Percentiles rank a stretch among this genome's conserved stretches.
Conservation (phyloP, 2,329 filamentous ascomycete species). For the Penicillium sp. region DNA sequence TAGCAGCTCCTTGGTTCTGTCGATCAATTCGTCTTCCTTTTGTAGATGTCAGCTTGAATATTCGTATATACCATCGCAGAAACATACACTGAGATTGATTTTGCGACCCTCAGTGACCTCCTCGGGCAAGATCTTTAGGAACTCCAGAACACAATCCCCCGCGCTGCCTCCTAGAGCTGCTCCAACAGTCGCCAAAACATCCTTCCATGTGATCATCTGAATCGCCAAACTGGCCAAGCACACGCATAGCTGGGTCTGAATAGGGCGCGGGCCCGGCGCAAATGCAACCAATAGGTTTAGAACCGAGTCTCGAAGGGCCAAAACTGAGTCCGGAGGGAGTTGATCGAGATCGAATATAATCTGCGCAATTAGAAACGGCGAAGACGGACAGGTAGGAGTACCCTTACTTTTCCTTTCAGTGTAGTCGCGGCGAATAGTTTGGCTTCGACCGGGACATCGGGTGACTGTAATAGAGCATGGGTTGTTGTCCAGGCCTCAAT, state of each 20-base stretch:
- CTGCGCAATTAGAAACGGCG: constrained; percentile 49
- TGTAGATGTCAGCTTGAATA: not conserved
- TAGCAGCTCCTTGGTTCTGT: constrained; percentile 83
- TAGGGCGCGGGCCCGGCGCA: constrained; percentile 74
- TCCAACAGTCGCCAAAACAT: constrained; percentile 81
- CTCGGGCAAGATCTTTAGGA: constrained; percentile 93
- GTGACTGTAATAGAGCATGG: constrained; percentile 78
- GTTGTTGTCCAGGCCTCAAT: constrained; percentile 87
- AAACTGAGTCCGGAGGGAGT: constrained; percentile 70
- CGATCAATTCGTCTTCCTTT: constrained; percentile 89
- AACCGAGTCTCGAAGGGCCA: constrained; percentile 77
- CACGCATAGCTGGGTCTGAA: constrained; percentile 88
- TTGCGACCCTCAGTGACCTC: constrained; percentile 99
- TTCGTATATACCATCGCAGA: not conserved
- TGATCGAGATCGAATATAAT: constrained; percentile 96
- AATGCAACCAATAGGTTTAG: constrained; percentile 77
- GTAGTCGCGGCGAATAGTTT: constrained; percentile 96
- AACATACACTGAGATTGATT: constrained; percentile 97
- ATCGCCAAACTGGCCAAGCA: constrained; percentile 93
- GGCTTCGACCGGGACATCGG: constrained; percentile 72
- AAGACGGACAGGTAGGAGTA: not conserved
- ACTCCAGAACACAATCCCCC: constrained; percentile 87
- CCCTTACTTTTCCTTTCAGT: constrained; percentile 87
- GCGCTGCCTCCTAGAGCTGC: constrained; percentile 67
- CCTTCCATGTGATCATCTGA: constrained; percentile 93